A percentile compares a stretch with the other conserved stretches of the same genome.
Conservation (phyloP, 495 filamentous ascomycete species). For the Xylaria cubensis region DNA sequence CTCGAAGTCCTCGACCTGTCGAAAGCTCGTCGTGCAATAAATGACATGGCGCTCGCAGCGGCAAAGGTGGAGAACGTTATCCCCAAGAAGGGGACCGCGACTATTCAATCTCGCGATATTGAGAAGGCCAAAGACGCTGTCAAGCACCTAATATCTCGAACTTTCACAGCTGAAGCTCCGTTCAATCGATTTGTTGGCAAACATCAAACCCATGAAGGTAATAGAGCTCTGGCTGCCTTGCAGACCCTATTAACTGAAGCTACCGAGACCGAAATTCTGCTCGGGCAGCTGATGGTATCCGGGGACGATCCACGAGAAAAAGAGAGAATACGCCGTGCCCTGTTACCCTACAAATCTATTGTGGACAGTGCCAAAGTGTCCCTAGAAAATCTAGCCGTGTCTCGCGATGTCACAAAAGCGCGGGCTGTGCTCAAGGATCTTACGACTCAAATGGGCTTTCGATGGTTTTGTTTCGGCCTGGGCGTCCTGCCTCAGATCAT, state of each 20-base stretch:
- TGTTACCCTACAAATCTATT: background rate
- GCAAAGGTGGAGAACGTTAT: background rate
- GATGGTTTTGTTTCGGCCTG: slow-evolving; percentile 5
- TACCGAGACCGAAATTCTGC: background rate
- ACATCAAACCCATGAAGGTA: background rate
- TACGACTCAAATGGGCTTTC: background rate
- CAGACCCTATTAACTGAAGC: background rate
- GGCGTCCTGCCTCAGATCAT: slow-evolving; percentile 4
- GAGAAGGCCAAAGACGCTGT: background rate
- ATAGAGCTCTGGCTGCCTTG: background rate
- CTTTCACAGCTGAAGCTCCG: background rate
- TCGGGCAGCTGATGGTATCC: background rate
- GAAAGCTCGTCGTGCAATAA: background rate
- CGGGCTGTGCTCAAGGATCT: background rate
- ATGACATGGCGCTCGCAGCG: background rate
- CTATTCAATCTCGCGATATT: background rate
- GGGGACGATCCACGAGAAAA: background rate
- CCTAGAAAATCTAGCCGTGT: background rate
- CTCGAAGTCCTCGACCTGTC: background rate
- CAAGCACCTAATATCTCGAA: background rate
- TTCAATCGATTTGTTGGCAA: background rate
- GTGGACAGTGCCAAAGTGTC: background rate
- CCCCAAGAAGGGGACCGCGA: background rate
- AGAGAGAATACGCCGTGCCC: background rate
- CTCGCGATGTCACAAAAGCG: background rate